Evolutionary conservation across 2,329 filamentous ascomycete species (phyloP).

Genomic region (Epichloe amarillans): DNA sequence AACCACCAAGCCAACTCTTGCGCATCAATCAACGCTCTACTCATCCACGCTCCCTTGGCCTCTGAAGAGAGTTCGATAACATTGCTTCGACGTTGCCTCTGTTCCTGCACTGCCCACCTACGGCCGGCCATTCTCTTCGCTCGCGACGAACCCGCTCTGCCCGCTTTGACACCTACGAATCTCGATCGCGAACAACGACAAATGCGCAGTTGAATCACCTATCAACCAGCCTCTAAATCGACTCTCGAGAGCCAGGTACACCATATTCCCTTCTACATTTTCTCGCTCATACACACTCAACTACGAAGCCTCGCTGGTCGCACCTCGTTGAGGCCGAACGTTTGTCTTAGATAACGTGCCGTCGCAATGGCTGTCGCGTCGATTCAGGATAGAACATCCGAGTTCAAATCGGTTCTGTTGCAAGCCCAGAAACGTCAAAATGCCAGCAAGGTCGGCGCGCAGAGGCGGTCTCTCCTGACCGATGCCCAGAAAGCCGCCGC

Average conservation of each 20-base stretch:
- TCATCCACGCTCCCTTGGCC: background rate
- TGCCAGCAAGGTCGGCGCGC: constrained; percentile 61
- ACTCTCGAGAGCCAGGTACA: background rate
- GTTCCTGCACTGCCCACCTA: background rate
- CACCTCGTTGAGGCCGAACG: constrained; percentile 9
- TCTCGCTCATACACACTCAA: background rate
- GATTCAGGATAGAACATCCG: constrained; percentile 90
- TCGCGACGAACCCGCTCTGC: background rate
- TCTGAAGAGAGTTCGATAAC: background rate
- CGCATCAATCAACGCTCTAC: background rate
- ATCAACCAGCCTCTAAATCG: background rate
- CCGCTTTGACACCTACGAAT: background rate
- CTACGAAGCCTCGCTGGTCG: constrained; percentile 22
- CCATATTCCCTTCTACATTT: background rate
- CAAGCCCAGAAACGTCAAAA: constrained; percentile 74
- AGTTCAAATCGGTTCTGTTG: constrained; percentile 83
- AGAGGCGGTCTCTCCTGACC: constrained; percentile 67
- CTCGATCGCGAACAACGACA: background rate
- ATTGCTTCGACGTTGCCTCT: background rate
- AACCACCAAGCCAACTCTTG: background rate
- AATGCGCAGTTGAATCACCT: background rate
- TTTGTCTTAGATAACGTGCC: background rate
- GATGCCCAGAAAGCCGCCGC: constrained; percentile 56
- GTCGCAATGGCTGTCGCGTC: constrained; percentile 50
- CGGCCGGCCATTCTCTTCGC: background rate